These are phyloP conservation scores for Paracorniculantispora psalliotae DNA, from an alignment of 2,329 filamentous ascomycete species.

Conservation along the genomic window DNA sequence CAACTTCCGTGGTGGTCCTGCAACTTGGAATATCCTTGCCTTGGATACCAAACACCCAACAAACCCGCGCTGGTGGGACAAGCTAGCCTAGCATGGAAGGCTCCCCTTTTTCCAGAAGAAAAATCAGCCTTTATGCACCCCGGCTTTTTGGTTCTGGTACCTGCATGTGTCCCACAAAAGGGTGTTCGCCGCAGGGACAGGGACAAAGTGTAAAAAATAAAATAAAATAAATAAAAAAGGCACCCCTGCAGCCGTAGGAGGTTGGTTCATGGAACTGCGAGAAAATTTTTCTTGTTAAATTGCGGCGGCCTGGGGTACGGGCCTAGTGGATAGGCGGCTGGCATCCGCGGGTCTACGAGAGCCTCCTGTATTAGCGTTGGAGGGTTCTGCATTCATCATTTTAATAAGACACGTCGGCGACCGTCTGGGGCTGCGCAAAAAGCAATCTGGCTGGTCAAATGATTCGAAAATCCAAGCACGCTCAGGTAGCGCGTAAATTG, in stretches of 20 bases:
- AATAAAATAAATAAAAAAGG: neutral
- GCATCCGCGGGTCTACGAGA: constrained; percentile 6
- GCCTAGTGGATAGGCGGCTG: constrained; percentile 5
- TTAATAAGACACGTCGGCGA: constrained; percentile 12
- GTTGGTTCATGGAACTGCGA: neutral
- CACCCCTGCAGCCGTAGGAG: neutral
- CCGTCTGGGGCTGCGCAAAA: neutral
- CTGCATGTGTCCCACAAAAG: constrained; percentile 10
- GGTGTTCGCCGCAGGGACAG: constrained; percentile 3
- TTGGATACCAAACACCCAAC: neutral
- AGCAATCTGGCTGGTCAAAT: neutral
- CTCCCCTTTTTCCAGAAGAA: constrained; percentile 13
- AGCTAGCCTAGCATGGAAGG: constrained; percentile 4
- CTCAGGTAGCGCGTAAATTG: neutral
- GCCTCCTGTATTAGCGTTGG: constrained; percentile 4
- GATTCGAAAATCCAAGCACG: neutral
- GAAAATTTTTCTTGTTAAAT: constrained; percentile 24
- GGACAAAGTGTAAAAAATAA: neutral
- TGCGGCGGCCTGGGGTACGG: constrained; percentile 13
- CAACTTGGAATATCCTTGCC: neutral
- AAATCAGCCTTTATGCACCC: constrained; percentile 7
- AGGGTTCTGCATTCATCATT: neutral
- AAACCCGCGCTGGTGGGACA: constrained; percentile 5
- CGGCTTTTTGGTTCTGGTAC: constrained; percentile 12
- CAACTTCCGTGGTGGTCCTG: neutral